phyloP scores from a whole-genome alignment of 1,139 yeast genomes.

The Pichia sp. region DNA sequence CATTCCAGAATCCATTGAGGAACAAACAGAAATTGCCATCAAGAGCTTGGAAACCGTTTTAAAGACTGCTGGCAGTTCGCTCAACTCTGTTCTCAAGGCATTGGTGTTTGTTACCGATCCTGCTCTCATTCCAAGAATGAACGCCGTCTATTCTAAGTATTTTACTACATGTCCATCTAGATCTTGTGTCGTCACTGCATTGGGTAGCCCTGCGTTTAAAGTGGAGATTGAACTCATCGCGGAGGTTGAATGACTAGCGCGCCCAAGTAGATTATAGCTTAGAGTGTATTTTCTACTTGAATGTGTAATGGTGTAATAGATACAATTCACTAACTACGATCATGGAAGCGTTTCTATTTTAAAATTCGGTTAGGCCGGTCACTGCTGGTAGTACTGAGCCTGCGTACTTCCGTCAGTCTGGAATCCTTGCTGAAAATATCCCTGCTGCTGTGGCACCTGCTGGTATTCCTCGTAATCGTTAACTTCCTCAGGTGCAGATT shows the following conservation, averaged over 20 bases:
- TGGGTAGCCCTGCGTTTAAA: constrained; percentile 25
- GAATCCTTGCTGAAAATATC: no score
- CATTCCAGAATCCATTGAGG: constrained; percentile 34
- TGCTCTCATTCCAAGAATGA: constrained; percentile 29
- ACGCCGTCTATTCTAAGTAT: constrained; percentile 31
- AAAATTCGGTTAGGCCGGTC: no score
- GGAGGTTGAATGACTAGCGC: constrained; percentile 14
- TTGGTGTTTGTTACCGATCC: constrained; percentile 34
- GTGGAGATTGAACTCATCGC: constrained; percentile 33
- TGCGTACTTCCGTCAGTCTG: no score
- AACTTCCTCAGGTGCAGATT: no score
- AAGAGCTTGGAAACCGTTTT: constrained; percentile 37
- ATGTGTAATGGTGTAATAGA: no score
- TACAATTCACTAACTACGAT: no score
- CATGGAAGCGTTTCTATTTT: no score
- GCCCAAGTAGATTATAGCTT: no score
- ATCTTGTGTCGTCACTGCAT: constrained; percentile 32
- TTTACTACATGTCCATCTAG: constrained; percentile 36
- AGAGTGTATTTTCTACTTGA: no score
- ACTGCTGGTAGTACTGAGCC: no score
- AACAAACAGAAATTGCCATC: constrained; percentile 39
- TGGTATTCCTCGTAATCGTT: no score
- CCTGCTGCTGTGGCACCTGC: no score
- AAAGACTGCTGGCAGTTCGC: constrained; percentile 33
- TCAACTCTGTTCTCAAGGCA: constrained; percentile 34